Evolutionary conservation across 2,329 filamentous ascomycete genomes (phyloP).

Genomic region (Escovopsis sp.): DNA sequence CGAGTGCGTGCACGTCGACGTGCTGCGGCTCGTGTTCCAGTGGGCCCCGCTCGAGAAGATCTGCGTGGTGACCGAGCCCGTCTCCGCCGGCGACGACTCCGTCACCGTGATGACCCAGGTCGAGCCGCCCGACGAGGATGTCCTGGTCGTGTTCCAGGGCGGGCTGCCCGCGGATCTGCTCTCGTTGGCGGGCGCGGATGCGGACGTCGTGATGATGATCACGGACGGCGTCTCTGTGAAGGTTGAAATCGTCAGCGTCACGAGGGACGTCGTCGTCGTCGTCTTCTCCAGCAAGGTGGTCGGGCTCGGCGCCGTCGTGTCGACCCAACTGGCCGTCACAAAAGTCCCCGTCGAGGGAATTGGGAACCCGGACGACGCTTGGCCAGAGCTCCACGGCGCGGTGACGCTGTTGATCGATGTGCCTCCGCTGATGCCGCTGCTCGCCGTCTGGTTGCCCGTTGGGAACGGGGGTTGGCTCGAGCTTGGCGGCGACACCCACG

Average conservation of each 20-base stretch:
- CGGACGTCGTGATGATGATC: background rate
- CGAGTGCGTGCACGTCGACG: slow-evolving; percentile 5
- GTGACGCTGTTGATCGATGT: slow-evolving; percentile 3
- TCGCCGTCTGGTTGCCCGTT: slow-evolving; percentile 7
- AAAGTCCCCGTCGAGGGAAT: slow-evolving; percentile 8
- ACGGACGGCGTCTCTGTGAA: slow-evolving; percentile 1
- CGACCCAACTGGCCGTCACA: slow-evolving; percentile 3
- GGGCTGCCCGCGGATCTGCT: background rate
- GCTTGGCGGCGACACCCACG: slow-evolving; percentile 1
- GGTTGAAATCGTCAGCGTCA: slow-evolving; percentile 3
- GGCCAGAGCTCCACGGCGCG: slow-evolving; percentile 4
- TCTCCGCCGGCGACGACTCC: background rate
- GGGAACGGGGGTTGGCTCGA: slow-evolving; percentile 4
- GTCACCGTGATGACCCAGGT: slow-evolving; percentile 1
- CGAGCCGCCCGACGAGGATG: background rate
- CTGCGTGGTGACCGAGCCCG: background rate
- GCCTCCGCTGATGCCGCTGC: slow-evolving; percentile 4
- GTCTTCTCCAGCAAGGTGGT: slow-evolving; percentile 1
- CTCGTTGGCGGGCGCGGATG: background rate
- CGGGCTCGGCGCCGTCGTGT: slow-evolving; percentile 1
- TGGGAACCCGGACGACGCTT: slow-evolving; percentile 6
- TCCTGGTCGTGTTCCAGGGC: slow-evolving; percentile 1
- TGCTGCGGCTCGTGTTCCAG: slow-evolving; percentile 3
- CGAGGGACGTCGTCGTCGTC: slow-evolving; percentile 2
- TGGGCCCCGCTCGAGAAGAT: slow-evolving; percentile 1